Conservation (phyloP, 768 basidiomycete species). For the Leccinum uliginosum region DNA sequence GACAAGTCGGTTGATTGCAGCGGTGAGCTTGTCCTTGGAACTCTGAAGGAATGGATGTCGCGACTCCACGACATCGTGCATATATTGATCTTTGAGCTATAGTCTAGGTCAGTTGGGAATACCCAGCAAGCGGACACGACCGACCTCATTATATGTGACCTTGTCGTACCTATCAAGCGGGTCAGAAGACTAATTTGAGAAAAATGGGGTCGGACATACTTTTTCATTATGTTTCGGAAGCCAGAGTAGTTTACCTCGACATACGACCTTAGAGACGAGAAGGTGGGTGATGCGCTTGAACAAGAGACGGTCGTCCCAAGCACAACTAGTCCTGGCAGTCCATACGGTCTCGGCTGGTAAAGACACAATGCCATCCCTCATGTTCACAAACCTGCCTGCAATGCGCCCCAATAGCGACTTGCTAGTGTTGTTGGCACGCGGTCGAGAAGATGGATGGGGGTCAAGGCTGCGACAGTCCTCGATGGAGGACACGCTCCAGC, state of each 20-base stretch:
- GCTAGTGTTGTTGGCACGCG: no score
- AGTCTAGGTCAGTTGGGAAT: neutral
- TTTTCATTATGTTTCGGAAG: constrained; percentile 93
- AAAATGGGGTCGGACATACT: constrained; percentile 44
- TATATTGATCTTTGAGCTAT: constrained; percentile 43
- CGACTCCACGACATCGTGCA: no score
- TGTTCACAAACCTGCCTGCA: no score
- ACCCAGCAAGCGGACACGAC: constrained; percentile 1
- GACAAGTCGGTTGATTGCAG: constrained; percentile 53
- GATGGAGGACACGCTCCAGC: constrained; percentile 44
- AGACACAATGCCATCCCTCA: no score
- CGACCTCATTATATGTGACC: constrained; percentile 63
- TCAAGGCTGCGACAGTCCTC: constrained; percentile 38
- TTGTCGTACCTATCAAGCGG: constrained; percentile 78
- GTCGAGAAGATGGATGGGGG: constrained; percentile 15
- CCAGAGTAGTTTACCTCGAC: constrained; percentile 91
- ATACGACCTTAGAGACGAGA: constrained; percentile 77
- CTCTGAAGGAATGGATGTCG: constrained; percentile 58
- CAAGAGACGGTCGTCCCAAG: constrained; percentile 45
- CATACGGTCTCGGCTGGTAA: no score
- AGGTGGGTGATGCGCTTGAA: constrained; percentile 87
- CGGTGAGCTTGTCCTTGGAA: constrained; percentile 60
- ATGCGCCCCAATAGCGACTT: no score
- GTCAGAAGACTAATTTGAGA: neutral
- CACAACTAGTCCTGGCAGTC: no score